A percentile compares a stretch with the other conserved stretches of the same genome.
Conservation (phyloP, 192 early-diverging fungal species). For the Podila clonocystis region DNA sequence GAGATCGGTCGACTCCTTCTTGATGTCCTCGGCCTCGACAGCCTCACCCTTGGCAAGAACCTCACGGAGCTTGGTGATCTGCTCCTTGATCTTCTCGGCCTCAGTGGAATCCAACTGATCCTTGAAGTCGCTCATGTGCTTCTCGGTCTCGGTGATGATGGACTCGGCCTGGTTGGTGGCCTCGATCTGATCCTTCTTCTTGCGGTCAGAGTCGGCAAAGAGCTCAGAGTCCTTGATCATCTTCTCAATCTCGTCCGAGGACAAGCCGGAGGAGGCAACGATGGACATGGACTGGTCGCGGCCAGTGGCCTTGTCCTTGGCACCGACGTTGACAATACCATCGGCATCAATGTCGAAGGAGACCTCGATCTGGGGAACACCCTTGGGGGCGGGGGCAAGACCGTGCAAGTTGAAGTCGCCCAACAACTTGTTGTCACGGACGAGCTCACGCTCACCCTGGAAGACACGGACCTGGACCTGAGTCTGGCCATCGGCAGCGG, state of each 20-base stretch:
- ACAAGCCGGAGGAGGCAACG: conserved; percentile 88
- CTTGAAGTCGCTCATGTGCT: conserved; percentile 94
- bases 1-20: conserved; percentile 83
- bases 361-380: conserved; percentile 94
- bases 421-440: conserved; percentile 92
- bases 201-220: conserved; percentile 90
- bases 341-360: conserved; percentile 97
- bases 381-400: conserved; percentile 91
- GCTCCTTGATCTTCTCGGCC: conserved; percentile 80
- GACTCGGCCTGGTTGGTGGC: conserved; percentile 90
- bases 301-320: conserved; percentile 92
- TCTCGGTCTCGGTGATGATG: conserved; percentile 91
- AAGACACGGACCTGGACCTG: conserved; percentile 93
- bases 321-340: conserved; percentile 94
- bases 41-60: conserved; percentile 67
- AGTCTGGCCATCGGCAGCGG: conserved; percentile 93
- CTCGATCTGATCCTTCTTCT: conserved; percentile 92
- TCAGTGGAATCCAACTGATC: conserved; percentile 90
- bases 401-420: conserved; percentile 86
- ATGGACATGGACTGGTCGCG: conserved; percentile 93
- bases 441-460: conserved; percentile 95
- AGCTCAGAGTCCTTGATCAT: conserved; percentile 90
- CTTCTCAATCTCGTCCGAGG: conserved; percentile 89
- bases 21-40: conserved; percentile 82
- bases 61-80: conserved; percentile 84